Evolutionary conservation across 2,329 filamentous ascomycete genomes (phyloP).

Genomic region (Calonectria multiphialidica): DNA sequence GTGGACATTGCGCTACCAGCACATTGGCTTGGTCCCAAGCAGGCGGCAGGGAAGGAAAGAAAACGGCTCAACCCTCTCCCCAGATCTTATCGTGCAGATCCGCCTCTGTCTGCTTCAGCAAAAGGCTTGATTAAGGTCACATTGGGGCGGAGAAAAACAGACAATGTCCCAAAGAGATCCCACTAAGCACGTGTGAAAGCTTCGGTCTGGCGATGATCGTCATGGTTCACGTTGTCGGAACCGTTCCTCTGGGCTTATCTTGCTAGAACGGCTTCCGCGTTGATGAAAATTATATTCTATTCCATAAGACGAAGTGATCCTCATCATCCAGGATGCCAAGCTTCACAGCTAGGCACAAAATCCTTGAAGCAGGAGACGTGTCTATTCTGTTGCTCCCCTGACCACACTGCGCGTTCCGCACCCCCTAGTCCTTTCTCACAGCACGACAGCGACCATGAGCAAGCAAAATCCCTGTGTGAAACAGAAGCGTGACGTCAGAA

Average conservation of each 20-base stretch:
- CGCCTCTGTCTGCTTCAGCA: background rate
- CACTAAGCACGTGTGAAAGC: slow-evolving; percentile 18
- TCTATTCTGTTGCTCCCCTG: background rate
- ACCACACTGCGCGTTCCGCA: slow-evolving; percentile 14
- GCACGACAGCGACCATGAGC: background rate
- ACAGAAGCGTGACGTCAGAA: slow-evolving; percentile 28
- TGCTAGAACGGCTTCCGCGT: slow-evolving; percentile 3
- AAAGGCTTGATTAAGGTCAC: background rate
- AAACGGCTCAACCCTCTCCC: slow-evolving; percentile 12
- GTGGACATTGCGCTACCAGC: slow-evolving; percentile 6
- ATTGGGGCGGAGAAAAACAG: slow-evolving; percentile 8
- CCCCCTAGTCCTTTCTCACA: slow-evolving; percentile 14
- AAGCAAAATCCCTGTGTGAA: slow-evolving; percentile 22
- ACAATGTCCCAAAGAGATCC: background rate
- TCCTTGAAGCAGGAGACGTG: background rate
- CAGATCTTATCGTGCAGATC: slow-evolving; percentile 18
- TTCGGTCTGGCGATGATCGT: slow-evolving; percentile 16
- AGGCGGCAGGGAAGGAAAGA: background rate
- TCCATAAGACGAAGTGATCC: slow-evolving; percentile 9
- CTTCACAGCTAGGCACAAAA: slow-evolving; percentile 2
- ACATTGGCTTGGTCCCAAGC: slow-evolving; percentile 5
- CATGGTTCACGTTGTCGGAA: slow-evolving; percentile 19
- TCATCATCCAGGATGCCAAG: slow-evolving; percentile 22
- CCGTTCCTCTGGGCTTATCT: slow-evolving; percentile 17
- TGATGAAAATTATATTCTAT: slow-evolving; percentile 13